Base-by-base conservation (phyloP, 768 basidiomycete genomes). In the Lentinula aciculospora region DNA sequence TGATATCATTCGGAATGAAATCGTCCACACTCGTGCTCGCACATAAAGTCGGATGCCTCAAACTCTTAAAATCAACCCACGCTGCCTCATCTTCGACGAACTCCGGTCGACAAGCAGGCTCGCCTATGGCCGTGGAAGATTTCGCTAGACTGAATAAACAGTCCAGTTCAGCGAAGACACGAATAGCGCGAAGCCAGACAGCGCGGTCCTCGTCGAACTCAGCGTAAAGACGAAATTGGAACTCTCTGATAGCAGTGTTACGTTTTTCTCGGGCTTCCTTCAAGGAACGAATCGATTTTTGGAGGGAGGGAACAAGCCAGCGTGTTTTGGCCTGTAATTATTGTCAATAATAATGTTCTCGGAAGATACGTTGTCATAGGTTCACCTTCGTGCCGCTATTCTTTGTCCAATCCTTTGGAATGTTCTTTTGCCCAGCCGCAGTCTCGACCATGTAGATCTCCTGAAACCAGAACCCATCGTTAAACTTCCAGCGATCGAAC, bases 241-340 rank as follows among this genome's bases (percentile, higher is more conserved):
- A 99, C 9, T 83, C 80, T 68, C 89, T 94, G 72, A 93, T 84
- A 5, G 85, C 84, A 2, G 82, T 80, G 59, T 78, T 89, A 39
- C 89, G 86, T 57, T 84, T 92, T 72, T 99, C 97, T 40, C 92
- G 84, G 3, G 93, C 94, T 72, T 99, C 97, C 71, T 98, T 98
- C 31, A 97, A 78, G 57, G 83, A 73, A 19, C 92, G 85, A 53
- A 98, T 82, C 29, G 84, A 84, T 4, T 79, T 65, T 58, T 84
- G 82, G 2, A 94, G 79, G 25, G 88, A 78, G 1, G 87, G 86
- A 4, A 94, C 87, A 4, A 84, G 74, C 77, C 87, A 99, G 21
- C 97, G 88, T 13, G 77, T 78, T 63, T 81, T 81, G 27, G 83
- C 81, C 89, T 96, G 65, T 28, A 23, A 37, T 21, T 7, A 15